Base-by-base conservation (phyloP, 768 basidiomycete genomes). In the Coprinellus aureogranulatus region DNA sequence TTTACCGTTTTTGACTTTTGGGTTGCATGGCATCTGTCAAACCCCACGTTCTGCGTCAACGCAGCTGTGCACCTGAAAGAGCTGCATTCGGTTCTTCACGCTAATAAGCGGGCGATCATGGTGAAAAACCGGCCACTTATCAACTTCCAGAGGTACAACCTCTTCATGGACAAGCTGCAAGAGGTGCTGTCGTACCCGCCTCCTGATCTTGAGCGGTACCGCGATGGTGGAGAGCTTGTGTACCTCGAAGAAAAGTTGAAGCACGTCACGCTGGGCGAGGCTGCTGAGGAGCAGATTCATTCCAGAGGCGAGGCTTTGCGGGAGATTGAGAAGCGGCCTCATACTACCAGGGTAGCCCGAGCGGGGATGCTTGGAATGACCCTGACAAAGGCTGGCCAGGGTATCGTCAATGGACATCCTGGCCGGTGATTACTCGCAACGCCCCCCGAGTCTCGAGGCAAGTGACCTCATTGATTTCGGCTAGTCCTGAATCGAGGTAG, bases 161-260 rank as follows among this genome's bases (percentile, higher is more conserved):
- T 70, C 34, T 76, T 78, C 47, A 72, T 72, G 54, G 67, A 73
- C 14, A 70, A 70, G 20, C 64, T 80, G 45, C 70, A 67, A 45
- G 70, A 71, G 26, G 60, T 76, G 8, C 53, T 68, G 5, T 67
- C 67, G 31, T 72, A 70, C 61, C 61, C 64, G 41, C 65, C 73
- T 2, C 72, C 77, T 9, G 66, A 72, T 53, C 58, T 76, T 16
- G 73, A 73, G 53, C 61, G 60, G 10, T 67, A 68, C 46, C 69
- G 70, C 8, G 63, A 69, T 8, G 60, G 65, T 50, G 72, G 73
- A 6, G 68, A 73, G 54, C 70, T 79, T 48, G 73, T 75, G 11
- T 81, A 78, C 59, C 68, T 80, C n/a, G 72, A 73, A 61, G 62
- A 64, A 50, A 72, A 77, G 61, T 68, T 81, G 9, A 64, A 68